Base-by-base conservation (phyloP, 192 early-diverging fungal genomes). In the Coemansia sp. region DNA sequence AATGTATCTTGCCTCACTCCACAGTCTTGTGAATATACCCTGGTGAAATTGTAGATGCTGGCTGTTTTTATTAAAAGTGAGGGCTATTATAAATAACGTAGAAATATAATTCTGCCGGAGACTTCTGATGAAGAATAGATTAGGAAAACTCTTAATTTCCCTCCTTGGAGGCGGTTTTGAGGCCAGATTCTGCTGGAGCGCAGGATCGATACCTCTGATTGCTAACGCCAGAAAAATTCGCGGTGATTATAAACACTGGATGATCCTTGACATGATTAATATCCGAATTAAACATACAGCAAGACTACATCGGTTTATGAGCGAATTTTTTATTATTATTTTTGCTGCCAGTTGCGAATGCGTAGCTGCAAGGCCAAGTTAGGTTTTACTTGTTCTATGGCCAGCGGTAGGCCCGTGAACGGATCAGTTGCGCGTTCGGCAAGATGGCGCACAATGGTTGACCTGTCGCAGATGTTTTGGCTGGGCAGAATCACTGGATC, bases 261-360 rank as follows among this genome's bases (percentile, higher is more conserved):
- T 67, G 43, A 60, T 60, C 57, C 48, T 56, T 47, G 51, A 59
- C 21, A 60, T 54, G 58, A 67, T 40, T 46, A 42, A 60, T 41
- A 20, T 37, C 23, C 23, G 44, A 46, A 21, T 39, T 28, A 40
- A 50, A 61, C 26, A 43, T 51, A 23, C 35, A 26, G 50, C 50
- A 68, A 68, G 65, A 68, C 65, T 68, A 68, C 64, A 56, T 60
- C 65, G 65, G 65, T 68, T 60, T 68, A 54, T 68, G 59, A 68
- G 59, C 65, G 42, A 57, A 30, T 43, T 41, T 55, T 61, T 57
- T 46, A 20, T 63, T 42, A 26, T 18, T 56, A 26, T 19, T 14
- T 37, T 40, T 36, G 31, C 9, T 10, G 30, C 66, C 66, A 68
- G 13, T 6, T 10, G 12, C 54, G 48, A 26, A 68, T 61, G 1